Evolutionary conservation across 352 stramenopile species (phyloP), one percentile per base, ranked within the genome.

Genomic region (Pythium insidiosum): DNA sequence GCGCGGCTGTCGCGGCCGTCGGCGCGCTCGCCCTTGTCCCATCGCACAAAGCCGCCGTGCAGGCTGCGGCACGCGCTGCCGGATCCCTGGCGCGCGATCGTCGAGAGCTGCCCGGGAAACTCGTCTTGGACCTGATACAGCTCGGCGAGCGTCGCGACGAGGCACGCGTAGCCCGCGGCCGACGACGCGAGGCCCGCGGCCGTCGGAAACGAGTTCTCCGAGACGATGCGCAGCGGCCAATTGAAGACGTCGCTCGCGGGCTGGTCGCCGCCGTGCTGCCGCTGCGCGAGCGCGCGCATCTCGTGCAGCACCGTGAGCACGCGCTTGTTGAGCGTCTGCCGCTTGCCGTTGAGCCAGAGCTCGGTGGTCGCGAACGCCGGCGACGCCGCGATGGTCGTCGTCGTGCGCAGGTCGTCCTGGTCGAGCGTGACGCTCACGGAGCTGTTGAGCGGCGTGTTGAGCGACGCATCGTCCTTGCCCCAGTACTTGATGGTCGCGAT

Each of bases 401-500:
- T 95, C n/a, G 96, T 94, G 35, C 83, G 61, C 43, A 99, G 68
- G 63, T 98, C 84, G 37, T 81, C 73, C 57, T 97, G 87, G 61
- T 97, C 68, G 33, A 99, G 73, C 30, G 96, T 99, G n/a, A 99
- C 77, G 47, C 80, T 97, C 18, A 97, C 69, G n/a, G 85, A 98
- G 26, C 81, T 90, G 66, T 99, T 99, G 38, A 98, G 89, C 10
- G 96, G 96, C 25, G 96, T 98, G 67, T 98, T 98, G 38, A 96
- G 84, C 23, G 64, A 55, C 26, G 74, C 68, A 56, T 88, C 61
- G 23, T 76, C 67, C 66, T 99, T 99, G 29, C 97, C 97, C 96
- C 97, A 99, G 72, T 99, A 99, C 69, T 98, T 98, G 63, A 99
- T 94, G 23, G 95, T 85, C 20, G 96, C 96, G 53, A 99, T 99